These are phyloP conservation scores for Phaeomoniella chlamydospora DNA, from an alignment of 2,329 filamentous ascomycete genomes.

Conservation along the genomic window DNA sequence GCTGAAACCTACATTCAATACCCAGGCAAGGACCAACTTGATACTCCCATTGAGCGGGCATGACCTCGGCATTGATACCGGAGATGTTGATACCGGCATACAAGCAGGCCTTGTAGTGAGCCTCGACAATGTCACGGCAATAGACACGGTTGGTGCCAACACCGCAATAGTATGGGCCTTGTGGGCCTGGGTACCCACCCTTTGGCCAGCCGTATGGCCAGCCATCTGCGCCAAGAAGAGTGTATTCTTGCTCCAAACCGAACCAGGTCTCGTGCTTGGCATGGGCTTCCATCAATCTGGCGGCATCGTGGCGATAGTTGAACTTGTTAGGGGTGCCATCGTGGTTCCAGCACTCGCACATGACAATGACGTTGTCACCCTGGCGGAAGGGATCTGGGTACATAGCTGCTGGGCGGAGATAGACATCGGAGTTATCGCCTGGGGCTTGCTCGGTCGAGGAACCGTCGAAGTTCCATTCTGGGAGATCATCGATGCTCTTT, in stretches of 20 bases:
- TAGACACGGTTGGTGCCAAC: conserved; percentile 94
- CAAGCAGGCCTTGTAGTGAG: conserved; percentile 80
- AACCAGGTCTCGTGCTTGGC: conserved; percentile 84
- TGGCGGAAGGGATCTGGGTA: conserved; percentile 87
- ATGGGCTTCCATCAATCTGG: conserved; percentile 79
- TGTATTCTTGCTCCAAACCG: conserved; percentile 97
- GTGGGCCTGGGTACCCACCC: conserved; percentile 78
- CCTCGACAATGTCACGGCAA: conserved; percentile 94
- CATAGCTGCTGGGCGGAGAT: conserved; percentile 78
- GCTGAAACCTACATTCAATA: conserved; percentile 55
- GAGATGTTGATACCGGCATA: conserved; percentile 88
- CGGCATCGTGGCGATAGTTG: conserved; percentile 91
- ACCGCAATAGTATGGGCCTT: conserved; percentile 96
- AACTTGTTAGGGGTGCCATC: conserved; percentile 95
- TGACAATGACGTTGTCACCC: conserved; percentile 82
- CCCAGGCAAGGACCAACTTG: conserved; percentile 84
- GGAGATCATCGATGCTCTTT: conserved; percentile 46
- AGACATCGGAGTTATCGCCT: conserved; percentile 93
- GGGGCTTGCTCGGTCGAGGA: conserved; percentile 86
- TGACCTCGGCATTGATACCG: conserved; percentile 97
- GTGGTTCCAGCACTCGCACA: conserved; percentile 85
- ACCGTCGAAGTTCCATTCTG: conserved; percentile 74
- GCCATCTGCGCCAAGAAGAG: conserved; percentile 69
- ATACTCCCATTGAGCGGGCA: conserved; percentile 97
- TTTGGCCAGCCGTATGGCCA: conserved; percentile 87